Percentiles rank a stretch among this genome's conserved stretches.
phyloP scores from a whole-genome alignment of 202 grass and related monocot species.

The Zoysia matrella region DNA sequence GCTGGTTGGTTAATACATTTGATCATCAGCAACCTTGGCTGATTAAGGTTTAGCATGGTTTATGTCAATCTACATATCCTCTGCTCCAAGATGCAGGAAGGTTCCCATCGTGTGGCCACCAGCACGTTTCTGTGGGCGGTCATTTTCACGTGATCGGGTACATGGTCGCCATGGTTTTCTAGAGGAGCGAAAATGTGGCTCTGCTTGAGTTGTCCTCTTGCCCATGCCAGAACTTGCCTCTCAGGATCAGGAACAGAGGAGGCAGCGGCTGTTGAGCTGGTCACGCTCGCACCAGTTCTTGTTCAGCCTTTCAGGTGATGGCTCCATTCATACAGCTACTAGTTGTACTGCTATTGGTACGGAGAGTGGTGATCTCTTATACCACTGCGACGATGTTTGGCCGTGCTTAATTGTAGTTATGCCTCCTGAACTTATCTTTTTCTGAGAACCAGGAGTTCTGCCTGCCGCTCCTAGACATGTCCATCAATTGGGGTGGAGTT shows the following conservation, averaged over 20 bases:
- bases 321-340: neutral
- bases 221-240: neutral
- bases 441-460: neutral
- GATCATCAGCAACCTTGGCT: neutral
- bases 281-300: neutral
- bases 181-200: neutral
- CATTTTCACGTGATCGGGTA: conserved; percentile 27
- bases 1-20: neutral
- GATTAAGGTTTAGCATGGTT: neutral
- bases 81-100: neutral
- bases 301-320: neutral
- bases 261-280: neutral
- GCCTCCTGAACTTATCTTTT: conserved; percentile 4
- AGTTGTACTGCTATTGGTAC: neutral
- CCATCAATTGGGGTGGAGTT: neutral
- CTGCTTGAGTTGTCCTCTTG: neutral
- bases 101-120: neutral
- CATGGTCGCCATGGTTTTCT: neutral
- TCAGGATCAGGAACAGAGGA: neutral
- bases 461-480: neutral
- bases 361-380: neutral
- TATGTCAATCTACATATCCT: neutral
- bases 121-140: too few species aligned
- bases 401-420: neutral
- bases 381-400: neutral